These are phyloP conservation scores for Aspergillus asperescens DNA, from an alignment of 495 filamentous ascomycete species.

Conservation along the genomic window DNA sequence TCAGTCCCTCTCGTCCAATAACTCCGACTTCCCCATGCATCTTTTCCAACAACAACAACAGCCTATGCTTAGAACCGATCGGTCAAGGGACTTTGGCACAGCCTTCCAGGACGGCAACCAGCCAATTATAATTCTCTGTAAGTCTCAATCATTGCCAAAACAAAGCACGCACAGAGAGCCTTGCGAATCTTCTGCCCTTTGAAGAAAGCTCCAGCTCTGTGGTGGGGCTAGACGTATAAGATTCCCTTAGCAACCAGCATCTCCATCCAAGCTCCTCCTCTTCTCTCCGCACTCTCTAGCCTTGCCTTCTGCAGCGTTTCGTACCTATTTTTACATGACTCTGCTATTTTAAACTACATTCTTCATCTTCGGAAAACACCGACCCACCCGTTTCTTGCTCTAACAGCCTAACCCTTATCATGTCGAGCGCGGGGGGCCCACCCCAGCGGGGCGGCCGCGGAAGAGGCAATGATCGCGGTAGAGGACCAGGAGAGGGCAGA, in stretches of 20 bases:
- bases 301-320: not conserved
- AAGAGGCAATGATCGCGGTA: constrained; percentile 7
- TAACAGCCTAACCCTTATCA: not conserved
- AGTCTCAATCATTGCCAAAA: not conserved
- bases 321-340: not conserved
- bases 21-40: not conserved
- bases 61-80: not conserved
- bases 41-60: not conserved
- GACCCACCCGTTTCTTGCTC: not conserved
- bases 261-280: not conserved
- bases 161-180: not conserved
- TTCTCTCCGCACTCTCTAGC: not conserved
- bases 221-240: constrained; percentile 7
- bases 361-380: not conserved
- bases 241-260: not conserved
- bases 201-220: not conserved
- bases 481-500: constrained; percentile 1
- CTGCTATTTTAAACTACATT: not conserved
- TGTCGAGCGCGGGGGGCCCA: constrained; percentile 12
- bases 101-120: not conserved
- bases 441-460: constrained; percentile 11
- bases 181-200: not conserved
- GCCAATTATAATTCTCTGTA: not conserved
- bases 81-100: no score
- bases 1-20: not conserved